A percentile compares a stretch with the other conserved stretches of the same genome.
Conservation (phyloP, 2,329 filamentous ascomycete species). For the Cladosporium oxysporum region DNA sequence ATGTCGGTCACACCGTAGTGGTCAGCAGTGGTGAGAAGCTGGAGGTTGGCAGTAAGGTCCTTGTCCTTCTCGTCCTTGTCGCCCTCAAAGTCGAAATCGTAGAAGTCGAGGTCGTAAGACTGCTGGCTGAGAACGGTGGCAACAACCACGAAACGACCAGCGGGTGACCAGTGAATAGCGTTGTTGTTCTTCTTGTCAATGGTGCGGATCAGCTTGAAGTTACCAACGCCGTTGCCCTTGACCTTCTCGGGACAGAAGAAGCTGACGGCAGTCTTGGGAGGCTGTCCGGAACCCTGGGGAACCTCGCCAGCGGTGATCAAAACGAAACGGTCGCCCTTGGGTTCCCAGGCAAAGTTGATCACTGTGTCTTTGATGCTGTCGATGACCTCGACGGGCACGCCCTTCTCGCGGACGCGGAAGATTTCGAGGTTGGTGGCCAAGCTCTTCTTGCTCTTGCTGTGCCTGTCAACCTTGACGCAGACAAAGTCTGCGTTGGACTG, state of each 20-base stretch:
- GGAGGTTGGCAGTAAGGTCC: constrained; percentile 89
- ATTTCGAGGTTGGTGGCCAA: constrained; percentile 96
- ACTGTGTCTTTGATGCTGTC: constrained; percentile 98
- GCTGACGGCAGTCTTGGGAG: constrained; percentile 89
- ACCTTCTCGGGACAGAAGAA: constrained; percentile 97
- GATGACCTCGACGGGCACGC: constrained; percentile 95
- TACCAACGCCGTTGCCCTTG: constrained; percentile 78
- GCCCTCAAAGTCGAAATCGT: constrained; percentile 95
- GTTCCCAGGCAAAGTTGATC: constrained; percentile 99
- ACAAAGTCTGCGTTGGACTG: constrained; percentile 92
- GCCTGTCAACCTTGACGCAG: constrained; percentile 97
- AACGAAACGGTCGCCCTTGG: constrained; percentile 95
- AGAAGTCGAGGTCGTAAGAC: constrained; percentile 95
- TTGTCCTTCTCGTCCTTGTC: constrained; percentile 92
- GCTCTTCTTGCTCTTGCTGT: constrained; percentile 99
- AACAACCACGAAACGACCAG: constrained; percentile 90
- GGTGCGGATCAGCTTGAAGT: constrained; percentile 94
- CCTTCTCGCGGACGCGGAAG: constrained; percentile 96
- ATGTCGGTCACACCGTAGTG: constrained; percentile 98
- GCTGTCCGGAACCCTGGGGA: constrained; percentile 72
- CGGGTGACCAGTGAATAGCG: constrained; percentile 98
- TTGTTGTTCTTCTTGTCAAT: constrained; percentile 99
- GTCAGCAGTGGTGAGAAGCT: constrained; percentile 89
- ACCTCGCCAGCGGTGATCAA: constrained; percentile 93
- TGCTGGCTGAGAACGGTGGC: constrained; percentile 91